Evolutionary conservation across 495 filamentous ascomycete genomes (phyloP), one percentile per base, ranked within the genome.

Genomic region (Lepidopterella palustris): DNA sequence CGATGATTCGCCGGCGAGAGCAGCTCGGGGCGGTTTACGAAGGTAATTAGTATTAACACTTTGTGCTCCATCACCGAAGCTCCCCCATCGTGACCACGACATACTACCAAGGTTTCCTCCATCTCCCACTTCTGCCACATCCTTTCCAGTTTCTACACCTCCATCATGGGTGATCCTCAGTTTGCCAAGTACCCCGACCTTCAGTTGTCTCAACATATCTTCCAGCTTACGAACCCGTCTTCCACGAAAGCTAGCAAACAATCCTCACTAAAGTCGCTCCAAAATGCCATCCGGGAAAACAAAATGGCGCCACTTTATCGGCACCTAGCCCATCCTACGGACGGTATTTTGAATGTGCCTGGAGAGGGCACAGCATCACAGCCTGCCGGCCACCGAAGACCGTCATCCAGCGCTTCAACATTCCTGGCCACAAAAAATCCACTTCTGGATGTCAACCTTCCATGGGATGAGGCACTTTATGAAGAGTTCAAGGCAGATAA

Each of bases 261-360:
- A 74, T 73, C 82, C 10, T 85, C 90, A 24, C 77, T 90, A 70
- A 88, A 92, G 75, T 83, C 84, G 65, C 81, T 98, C 54, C 90
- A 96, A 80, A 85, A 96, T 84, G 95, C 84, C 66, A 96, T 98
- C 76, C 78, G 74, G 57, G 89, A 95, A 73, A 79, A 93, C 68
- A 95, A 96, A 77, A 97, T 97, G 90, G 93, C 95, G 35, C 92
- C 93, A 15, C 83, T 97, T 27, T 98, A 98, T 75, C 86, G 90
- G 65, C 89, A 95, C 70, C 84, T 98, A 26, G 95, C 95, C 40
- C 93, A 97, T 72, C 93, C 93, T 11, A 77, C 79, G n/a, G 90
- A 96, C 58, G 93, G 93, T 56, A 86, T 96, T 66, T 76, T 98
- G 68, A 96, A 96, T 70, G 73, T 76, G 52, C 76, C 79, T 18